A percentile compares a stretch with the other conserved stretches of the same genome.
phyloP scores from a whole-genome alignment of 768 basidiomycete genomes.

The Ramaria rubella region DNA sequence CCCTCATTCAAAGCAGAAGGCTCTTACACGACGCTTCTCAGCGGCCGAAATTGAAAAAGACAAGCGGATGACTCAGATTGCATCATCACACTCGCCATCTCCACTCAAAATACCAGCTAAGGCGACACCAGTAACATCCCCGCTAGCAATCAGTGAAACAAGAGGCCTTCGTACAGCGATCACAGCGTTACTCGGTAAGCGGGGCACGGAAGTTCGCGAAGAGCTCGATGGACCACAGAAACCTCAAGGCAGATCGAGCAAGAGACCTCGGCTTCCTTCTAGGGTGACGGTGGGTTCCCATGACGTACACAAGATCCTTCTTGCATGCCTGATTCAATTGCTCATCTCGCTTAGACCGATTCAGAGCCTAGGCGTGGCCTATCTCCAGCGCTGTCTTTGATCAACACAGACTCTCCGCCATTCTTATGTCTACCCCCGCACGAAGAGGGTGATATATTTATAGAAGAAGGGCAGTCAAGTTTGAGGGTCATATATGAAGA shows the following conservation, averaged over 20 bases:
- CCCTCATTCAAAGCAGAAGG: not conserved
- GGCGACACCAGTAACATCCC: conserved; percentile 17
- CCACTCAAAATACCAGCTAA: conserved; percentile 41
- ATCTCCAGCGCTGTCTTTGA: conserved; percentile 4
- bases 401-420: not conserved
- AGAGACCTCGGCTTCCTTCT: conserved; percentile 32
- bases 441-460: not conserved
- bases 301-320: not conserved
- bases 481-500: conserved; percentile 63
- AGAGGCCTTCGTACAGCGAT: conserved; percentile 64
- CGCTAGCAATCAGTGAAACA: conserved; percentile 19
- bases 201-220: conserved; percentile 34
- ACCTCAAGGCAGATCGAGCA: conserved; percentile 20
- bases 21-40: not conserved
- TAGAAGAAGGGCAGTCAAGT: conserved; percentile 21
- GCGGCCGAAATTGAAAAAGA: conserved; percentile 18
- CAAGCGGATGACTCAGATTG: conserved; percentile 33
- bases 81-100: conserved; percentile 51
- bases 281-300: conserved; percentile 29
- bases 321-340: not conserved
- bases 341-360: not conserved
- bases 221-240: conserved; percentile 21
- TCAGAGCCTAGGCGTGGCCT: conserved; percentile 3
- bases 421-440: conserved; percentile 6
- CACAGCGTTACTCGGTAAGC: conserved; percentile 63